Evolutionary conservation across 352 stramenopile genomes (phyloP), one percentile per base, ranked within the genome.

Genomic region (Hyphochytrium catenoides): DNA sequence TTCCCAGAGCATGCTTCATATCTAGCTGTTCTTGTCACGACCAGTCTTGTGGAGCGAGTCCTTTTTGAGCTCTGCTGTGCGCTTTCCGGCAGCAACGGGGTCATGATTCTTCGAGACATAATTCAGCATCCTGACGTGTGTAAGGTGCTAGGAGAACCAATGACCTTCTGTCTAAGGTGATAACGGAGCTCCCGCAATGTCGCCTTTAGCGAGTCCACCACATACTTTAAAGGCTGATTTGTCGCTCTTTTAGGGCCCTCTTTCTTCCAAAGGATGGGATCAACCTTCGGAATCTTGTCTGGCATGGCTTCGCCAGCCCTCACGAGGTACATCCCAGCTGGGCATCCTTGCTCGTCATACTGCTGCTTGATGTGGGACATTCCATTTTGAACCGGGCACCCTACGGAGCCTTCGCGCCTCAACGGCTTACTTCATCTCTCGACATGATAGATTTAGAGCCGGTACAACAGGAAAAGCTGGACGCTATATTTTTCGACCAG

Each of bases 201-300:
- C n/a, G n/a, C n/a, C n/a, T n/a, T n/a, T n/a, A n/a, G n/a, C n/a
- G n/a, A n/a, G n/a, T n/a, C n/a, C n/a, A n/a, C n/a, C n/a, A n/a
- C n/a, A n/a, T n/a, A n/a, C n/a, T n/a, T n/a, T n/a, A n/a, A n/a
- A n/a, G n/a, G n/a, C n/a, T n/a, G n/a, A n/a, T n/a, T n/a, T n/a
- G n/a, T n/a, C n/a, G n/a, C n/a, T n/a, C n/a, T n/a, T n/a, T n/a
- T 14, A 52, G 53, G 20, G 47, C 64, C 21, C 35, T 75, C 6
- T 71, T 73, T 14, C 34, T 73, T 14, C 62, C 62, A 4, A 64
- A 58, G 3, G 59, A n/a, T n/a, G n/a, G 57, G 8, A 37, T 75
- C 7, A 75, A 75, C 29, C 16, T 71, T 17, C 52, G 62, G 6
- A 75, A 75, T 25, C 49, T 75, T 27, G 60, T 70, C 15, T 75